Percentiles rank a stretch among this genome's conserved stretches.
phyloP scores from a whole-genome alignment of 2,329 filamentous ascomycete species.

The Aureobasidium sp. region DNA sequence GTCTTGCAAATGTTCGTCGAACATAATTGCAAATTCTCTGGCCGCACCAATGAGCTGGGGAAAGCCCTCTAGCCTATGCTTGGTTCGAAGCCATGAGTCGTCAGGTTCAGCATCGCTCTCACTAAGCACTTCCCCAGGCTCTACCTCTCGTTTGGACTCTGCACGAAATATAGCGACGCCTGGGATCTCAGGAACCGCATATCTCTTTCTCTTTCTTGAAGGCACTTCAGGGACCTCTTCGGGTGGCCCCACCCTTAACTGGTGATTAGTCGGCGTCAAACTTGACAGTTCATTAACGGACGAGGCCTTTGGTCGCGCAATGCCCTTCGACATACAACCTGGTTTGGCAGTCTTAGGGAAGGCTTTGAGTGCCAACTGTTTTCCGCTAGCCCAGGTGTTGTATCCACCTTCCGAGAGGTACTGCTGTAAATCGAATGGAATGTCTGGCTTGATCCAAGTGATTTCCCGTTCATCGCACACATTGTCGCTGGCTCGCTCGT shows the following conservation, averaged over 20 bases:
- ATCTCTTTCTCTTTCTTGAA: conserved; percentile 19
- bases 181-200: conserved; percentile 28
- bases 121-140: conserved; percentile 29
- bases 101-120: conserved; percentile 38
- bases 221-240: conserved; percentile 19
- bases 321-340: neutral
- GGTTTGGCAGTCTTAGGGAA: neutral
- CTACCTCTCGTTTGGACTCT: conserved; percentile 29
- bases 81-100: conserved; percentile 27
- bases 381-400: conserved; percentile 13
- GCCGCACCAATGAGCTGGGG: conserved; percentile 18
- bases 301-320: neutral
- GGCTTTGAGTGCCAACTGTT: neutral
- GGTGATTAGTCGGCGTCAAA: neutral
- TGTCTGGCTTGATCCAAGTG: conserved; percentile 25
- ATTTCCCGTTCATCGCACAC: conserved; percentile 22
- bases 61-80: conserved; percentile 22
- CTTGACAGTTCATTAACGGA: neutral
- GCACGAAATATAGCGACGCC: conserved; percentile 32
- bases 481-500: conserved; percentile 20
- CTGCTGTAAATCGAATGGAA: conserved; percentile 26
- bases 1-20: conserved; percentile 28
- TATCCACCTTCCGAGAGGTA: conserved; percentile 28
- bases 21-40: conserved; percentile 28
- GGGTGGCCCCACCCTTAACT: neutral